Conservation (phyloP, 2,329 filamentous ascomycete genomes). For the Calonectria multiphialidica region DNA sequence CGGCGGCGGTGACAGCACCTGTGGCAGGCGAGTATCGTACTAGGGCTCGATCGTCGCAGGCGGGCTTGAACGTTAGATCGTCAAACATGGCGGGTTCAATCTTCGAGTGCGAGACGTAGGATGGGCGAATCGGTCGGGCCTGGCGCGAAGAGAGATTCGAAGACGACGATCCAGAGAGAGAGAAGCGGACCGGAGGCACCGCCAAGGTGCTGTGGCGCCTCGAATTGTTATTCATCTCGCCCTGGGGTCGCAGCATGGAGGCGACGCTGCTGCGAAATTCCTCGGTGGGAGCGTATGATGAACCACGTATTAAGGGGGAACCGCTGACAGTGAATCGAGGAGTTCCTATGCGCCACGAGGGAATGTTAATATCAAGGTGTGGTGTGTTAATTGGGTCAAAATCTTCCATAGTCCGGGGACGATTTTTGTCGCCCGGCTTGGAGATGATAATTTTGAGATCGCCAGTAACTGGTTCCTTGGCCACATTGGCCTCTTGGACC, state of each 20-base stretch:
- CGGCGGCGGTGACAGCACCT: constrained; percentile 87
- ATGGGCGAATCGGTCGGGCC: constrained; percentile 57
- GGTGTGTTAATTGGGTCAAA: constrained; percentile 59
- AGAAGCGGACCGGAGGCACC: constrained; percentile 51
- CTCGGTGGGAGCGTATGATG: constrained; percentile 83
- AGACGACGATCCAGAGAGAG: constrained; percentile 33
- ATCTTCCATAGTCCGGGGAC: constrained; percentile 74
- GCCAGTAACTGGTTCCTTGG: constrained; percentile 69
- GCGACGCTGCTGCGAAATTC: constrained; percentile 74
- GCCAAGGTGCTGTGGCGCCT: constrained; percentile 53
- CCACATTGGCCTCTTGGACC: constrained; percentile 70
- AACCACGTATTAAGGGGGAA: constrained; percentile 82
- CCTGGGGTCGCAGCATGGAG: constrained; percentile 58
- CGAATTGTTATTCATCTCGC: constrained; percentile 38
- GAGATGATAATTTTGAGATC: constrained; percentile 87
- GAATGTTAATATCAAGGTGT: constrained; percentile 80
- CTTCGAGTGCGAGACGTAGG: constrained; percentile 61
- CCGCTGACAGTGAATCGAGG: constrained; percentile 84
- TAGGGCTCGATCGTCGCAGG: constrained; percentile 81
- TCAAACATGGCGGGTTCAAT: constrained; percentile 87
- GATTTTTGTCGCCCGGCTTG: constrained; percentile 70
- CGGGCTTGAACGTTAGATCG: constrained; percentile 80
- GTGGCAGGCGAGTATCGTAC: constrained; percentile 83
- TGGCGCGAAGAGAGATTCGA: constrained; percentile 51
- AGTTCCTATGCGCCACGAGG: constrained; percentile 85